Evolutionary conservation across 306 rosid species (phyloP).

Genomic region (Heteromeles arbutifolia): DNA sequence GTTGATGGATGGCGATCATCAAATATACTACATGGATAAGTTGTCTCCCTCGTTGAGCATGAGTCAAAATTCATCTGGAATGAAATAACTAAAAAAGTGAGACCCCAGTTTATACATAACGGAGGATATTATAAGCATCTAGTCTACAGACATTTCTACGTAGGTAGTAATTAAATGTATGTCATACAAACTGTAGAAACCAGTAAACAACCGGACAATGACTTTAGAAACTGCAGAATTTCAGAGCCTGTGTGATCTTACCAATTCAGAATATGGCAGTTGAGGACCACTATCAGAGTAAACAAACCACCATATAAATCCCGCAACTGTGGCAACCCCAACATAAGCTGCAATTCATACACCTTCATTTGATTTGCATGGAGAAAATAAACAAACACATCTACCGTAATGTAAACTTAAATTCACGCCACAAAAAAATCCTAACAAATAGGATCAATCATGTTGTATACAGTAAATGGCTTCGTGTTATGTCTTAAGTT

Average conservation of each 20-base stretch:
- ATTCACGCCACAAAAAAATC: background rate
- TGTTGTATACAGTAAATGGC: background rate
- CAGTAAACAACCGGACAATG: background rate
- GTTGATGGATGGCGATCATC: slow-evolving; percentile 95
- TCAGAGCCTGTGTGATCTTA: slow-evolving; percentile 32
- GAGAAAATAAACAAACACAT: background rate
- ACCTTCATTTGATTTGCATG: background rate
- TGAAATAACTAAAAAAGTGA: background rate
- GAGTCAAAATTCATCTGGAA: slow-evolving; percentile 83
- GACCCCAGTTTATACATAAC: background rate
- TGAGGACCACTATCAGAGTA: slow-evolving; percentile 85
- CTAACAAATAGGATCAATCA: background rate
- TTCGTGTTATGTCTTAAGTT: background rate
- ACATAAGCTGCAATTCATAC: slow-evolving; percentile 73
- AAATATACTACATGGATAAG: slow-evolving; percentile 89
- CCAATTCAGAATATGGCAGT: slow-evolving; percentile 78
- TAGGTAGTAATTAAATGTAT: background rate
- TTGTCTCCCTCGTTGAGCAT: slow-evolving; percentile 77
- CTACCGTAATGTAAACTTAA: background rate
- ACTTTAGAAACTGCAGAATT: background rate
- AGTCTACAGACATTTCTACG: background rate
- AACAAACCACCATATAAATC: slow-evolving; percentile 97
- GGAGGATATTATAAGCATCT: background rate
- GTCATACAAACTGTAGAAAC: background rate
- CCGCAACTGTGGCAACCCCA: slow-evolving; percentile 90